A percentile compares a stretch with the other conserved stretches of the same genome.
phyloP scores from a whole-genome alignment of 768 basidiomycete genomes.

The Tricholoma furcatifolium region DNA sequence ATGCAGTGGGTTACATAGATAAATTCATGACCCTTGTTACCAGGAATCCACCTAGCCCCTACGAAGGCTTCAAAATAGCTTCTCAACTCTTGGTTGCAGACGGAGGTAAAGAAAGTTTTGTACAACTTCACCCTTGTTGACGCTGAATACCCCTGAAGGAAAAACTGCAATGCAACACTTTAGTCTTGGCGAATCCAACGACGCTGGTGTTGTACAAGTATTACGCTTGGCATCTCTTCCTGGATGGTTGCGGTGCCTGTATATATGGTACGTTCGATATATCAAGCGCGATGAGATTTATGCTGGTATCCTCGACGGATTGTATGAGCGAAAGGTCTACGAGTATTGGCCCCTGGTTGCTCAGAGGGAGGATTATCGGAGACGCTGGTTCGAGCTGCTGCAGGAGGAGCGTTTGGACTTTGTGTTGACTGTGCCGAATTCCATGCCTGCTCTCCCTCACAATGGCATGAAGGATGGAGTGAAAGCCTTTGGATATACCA shows the following conservation, averaged over 20 bases:
- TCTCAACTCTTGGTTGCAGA: constrained; percentile 54
- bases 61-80: constrained; percentile 50
- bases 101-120: constrained; percentile 30
- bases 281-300: constrained; percentile 51
- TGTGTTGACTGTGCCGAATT: constrained; percentile 57
- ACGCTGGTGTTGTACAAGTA: constrained; percentile 23
- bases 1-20: not conserved
- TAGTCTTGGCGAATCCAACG: constrained; percentile 14
- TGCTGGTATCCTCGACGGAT: constrained; percentile 50
- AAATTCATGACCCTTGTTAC: not conserved
- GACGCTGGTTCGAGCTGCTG: constrained; percentile 41
- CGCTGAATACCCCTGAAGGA: not conserved
- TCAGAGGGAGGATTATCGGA: constrained; percentile 42
- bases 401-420: constrained; percentile 49
- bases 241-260: constrained; percentile 42
- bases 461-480: constrained; percentile 51
- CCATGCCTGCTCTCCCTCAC: constrained; percentile 54
- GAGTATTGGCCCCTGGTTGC: constrained; percentile 51
- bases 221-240: constrained; percentile 44
- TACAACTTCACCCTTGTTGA: not conserved
- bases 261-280: constrained; percentile 50
- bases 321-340: constrained; percentile 39
- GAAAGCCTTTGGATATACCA: constrained; percentile 56
- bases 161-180: constrained; percentile 11
- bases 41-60: constrained; percentile 45